Conservation (phyloP, 352 stramenopile species). For the Phytopythium litorale region DNA sequence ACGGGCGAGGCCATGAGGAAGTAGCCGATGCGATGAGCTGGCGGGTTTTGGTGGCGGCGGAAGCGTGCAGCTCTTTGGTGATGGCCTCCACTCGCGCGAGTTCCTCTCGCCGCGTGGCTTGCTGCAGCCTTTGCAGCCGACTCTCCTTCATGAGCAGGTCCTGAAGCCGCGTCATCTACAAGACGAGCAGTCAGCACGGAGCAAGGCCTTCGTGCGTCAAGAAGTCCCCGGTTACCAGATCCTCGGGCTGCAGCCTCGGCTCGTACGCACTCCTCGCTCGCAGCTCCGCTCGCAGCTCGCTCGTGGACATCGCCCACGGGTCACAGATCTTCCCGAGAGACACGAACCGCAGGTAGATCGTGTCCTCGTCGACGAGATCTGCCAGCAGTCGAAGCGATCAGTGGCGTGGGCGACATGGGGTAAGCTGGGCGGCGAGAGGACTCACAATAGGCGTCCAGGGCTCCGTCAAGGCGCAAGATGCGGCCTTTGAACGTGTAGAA, state of each 20-base stretch:
- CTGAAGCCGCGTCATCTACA: slow-evolving; percentile 58
- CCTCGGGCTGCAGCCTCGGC: slow-evolving; percentile 57
- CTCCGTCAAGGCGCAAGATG: slow-evolving; percentile 55
- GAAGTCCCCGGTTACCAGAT: slow-evolving; percentile 35
- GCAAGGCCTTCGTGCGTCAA: neutral
- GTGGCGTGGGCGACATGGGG: neutral
- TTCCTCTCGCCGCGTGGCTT: slow-evolving; percentile 57
- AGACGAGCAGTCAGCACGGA: neutral
- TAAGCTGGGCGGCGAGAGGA: neutral
- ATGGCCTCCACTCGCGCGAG: slow-evolving; percentile 42
- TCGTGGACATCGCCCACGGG: slow-evolving; percentile 76
- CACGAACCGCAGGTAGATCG: slow-evolving; percentile 64
- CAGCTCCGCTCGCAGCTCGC: slow-evolving; percentile 57
- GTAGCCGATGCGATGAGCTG: neutral
- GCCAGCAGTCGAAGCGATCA: neutral
- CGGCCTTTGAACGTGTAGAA: slow-evolving; percentile 75
- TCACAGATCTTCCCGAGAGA: slow-evolving; percentile 63
- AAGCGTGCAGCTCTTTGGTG: slow-evolving; percentile 39
- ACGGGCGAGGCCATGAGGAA: slow-evolving; percentile 19
- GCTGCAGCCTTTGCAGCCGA: slow-evolving; percentile 54
- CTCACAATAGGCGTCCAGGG: slow-evolving; percentile 63
- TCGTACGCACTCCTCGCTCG: slow-evolving; percentile 55
- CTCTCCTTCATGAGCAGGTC: slow-evolving; percentile 61
- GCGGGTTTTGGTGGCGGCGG: slow-evolving; percentile 21
- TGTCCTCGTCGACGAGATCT: slow-evolving; percentile 71